phyloP scores from a whole-genome alignment of 2,329 filamentous ascomycete species.

The Coniosporium tulheliwenetii region DNA sequence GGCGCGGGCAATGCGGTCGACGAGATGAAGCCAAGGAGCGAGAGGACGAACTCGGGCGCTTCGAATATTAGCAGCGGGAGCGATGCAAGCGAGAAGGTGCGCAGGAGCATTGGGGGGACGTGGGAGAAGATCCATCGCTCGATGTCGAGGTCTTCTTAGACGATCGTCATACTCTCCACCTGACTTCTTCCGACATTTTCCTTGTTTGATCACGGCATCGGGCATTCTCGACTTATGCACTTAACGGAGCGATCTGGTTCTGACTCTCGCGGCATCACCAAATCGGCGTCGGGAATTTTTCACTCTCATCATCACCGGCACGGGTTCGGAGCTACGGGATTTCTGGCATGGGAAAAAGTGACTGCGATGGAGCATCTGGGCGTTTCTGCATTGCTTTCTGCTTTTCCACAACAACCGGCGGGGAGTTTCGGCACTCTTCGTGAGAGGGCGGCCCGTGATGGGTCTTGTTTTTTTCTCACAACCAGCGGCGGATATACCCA shows the following conservation, averaged over 20 bases:
- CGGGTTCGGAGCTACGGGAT: too few species aligned
- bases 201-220: not conserved
- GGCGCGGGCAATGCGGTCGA: slow-evolving; percentile 40
- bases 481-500: slow-evolving; percentile 21
- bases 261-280: slow-evolving; percentile 14
- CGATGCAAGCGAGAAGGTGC: slow-evolving; percentile 12
- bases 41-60: slow-evolving; percentile 14
- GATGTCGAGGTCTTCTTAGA: not conserved
- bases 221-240: not conserved
- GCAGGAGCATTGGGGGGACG: slow-evolving; percentile 20
- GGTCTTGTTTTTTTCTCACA: slow-evolving; percentile 5
- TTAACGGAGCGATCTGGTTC: slow-evolving; percentile 16
- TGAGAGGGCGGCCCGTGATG: not conserved
- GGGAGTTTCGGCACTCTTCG: not conserved
- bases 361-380: not conserved
- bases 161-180: not conserved
- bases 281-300: not conserved
- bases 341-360: too few species aligned
- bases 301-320: not conserved
- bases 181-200: not conserved
- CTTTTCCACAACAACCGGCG: not conserved
- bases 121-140: slow-evolving; percentile 12
- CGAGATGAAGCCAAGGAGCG: slow-evolving; percentile 16
- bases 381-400: slow-evolving; percentile 1
- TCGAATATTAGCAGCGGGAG: slow-evolving; percentile 11